Conservation (phyloP, 805 yeast genomes). For the Metschnikowia kunwiensis region DNA sequence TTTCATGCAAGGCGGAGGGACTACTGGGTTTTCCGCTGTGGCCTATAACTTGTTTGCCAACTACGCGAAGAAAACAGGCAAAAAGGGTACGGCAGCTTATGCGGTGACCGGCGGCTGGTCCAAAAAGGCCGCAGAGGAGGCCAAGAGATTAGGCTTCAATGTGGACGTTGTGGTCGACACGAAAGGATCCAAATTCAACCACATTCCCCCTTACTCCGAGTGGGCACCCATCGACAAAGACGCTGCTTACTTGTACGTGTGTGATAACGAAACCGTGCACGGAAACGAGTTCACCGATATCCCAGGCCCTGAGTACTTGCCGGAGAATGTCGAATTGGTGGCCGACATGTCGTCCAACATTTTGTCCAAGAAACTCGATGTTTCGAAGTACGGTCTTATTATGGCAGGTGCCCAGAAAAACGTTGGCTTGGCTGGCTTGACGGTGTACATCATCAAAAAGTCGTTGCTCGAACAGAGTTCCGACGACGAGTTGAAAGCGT, state of each 20-base stretch:
- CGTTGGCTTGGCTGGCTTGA: conserved; percentile 94
- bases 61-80: conserved; percentile 67
- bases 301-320: conserved; percentile 55
- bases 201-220: conserved; percentile 59
- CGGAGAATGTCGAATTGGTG: conserved; percentile 71
- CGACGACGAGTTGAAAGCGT: conserved; percentile 54
- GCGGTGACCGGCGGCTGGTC: conserved; percentile 95
- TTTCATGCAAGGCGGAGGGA: conserved; percentile 97
- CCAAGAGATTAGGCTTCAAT: conserved; percentile 75
- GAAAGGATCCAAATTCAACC: conserved; percentile 55
- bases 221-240: conserved; percentile 58
- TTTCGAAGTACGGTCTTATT: conserved; percentile 79
- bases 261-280: conserved; percentile 96
- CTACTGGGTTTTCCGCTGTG: conserved; percentile 88
- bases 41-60: conserved; percentile 80
- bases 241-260: conserved; percentile 83
- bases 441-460: conserved; percentile 87
- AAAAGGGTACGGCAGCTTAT: conserved; percentile 78
- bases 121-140: conserved; percentile 82
- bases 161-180: conserved; percentile 68
- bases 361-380: conserved; percentile 75
- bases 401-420: conserved; percentile 99
- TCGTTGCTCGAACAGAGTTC: conserved; percentile 64
- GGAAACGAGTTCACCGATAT: conserved; percentile 75
- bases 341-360: conserved; percentile 96